These are phyloP conservation scores for Ustilaginoidea virens DNA, from an alignment of 2,329 filamentous ascomycete species.

Conservation along the genomic window DNA sequence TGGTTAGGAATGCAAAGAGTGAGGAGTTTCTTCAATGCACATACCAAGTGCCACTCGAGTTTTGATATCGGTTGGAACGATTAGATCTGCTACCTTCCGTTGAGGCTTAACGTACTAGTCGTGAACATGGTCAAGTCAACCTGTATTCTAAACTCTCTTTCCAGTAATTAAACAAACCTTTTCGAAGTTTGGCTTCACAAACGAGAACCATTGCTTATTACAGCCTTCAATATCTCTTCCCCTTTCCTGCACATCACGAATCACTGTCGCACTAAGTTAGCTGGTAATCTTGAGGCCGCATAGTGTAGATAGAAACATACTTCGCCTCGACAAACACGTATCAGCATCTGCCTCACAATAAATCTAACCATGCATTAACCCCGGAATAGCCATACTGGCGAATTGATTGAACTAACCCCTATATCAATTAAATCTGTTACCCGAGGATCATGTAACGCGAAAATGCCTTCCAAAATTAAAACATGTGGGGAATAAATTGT, in stretches of 20 bases:
- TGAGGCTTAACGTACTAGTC: slow-evolving; percentile 73
- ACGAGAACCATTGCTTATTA: slow-evolving; percentile 95
- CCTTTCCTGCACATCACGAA: slow-evolving; percentile 78
- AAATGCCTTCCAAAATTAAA: slow-evolving; percentile 86
- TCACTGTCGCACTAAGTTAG: slow-evolving; percentile 32
- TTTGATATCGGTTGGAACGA: slow-evolving; percentile 86
- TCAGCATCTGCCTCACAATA: slow-evolving; percentile 95
- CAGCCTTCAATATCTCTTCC: slow-evolving; percentile 87
- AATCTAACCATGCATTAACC: slow-evolving; percentile 36
- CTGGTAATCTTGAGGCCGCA: neutral
- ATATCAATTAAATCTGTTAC: slow-evolving; percentile 81
- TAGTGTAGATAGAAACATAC: slow-evolving; percentile 31
- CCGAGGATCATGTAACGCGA: slow-evolving; percentile 78
- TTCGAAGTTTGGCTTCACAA: slow-evolving; percentile 93
- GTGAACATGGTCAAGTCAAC: neutral
- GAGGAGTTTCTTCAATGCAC: slow-evolving; percentile 9
- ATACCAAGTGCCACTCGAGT: slow-evolving; percentile 79
- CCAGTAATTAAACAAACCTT: slow-evolving; percentile 30
- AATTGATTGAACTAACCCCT: slow-evolving; percentile 38
- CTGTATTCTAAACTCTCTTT: no score
- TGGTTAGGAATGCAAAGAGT: slow-evolving; percentile 4
- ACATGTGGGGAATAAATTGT: slow-evolving; percentile 95
- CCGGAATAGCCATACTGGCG: neutral
- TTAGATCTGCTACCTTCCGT: slow-evolving; percentile 81
- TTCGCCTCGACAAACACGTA: slow-evolving; percentile 76